Conservation (phyloP, 768 basidiomycete genomes). For the Mycena vitilis region DNA sequence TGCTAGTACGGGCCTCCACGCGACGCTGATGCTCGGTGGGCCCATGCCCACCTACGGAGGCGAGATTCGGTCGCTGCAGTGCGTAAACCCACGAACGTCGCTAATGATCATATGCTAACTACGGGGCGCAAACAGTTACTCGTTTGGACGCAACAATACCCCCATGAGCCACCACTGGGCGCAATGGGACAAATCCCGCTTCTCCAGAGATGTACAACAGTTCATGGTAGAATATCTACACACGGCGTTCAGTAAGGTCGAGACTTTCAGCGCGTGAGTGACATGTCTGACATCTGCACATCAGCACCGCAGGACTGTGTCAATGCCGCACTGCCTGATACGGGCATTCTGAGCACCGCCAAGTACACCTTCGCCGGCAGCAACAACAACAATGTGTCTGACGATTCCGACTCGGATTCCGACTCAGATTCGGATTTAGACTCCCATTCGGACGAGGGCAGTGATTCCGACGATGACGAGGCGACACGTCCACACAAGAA, state of each 20-base stretch:
- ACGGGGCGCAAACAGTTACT: background rate
- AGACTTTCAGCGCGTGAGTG: background rate
- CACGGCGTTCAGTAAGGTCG: background rate
- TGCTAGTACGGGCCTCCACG: background rate
- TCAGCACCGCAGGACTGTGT: background rate
- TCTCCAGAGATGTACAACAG: background rate
- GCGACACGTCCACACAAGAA: background rate
- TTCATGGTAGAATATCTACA: background rate
- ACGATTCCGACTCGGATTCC: background rate
- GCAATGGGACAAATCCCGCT: background rate
- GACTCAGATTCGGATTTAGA: background rate
- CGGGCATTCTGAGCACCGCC: too few species aligned
- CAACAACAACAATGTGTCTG: background rate
- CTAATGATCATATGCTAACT: background rate
- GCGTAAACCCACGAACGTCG: background rate
- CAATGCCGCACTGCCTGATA: background rate
- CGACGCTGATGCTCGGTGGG: background rate
- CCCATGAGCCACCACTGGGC: background rate
- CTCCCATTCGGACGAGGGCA: too few species aligned
- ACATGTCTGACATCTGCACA: background rate
- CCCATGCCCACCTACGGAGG: background rate
- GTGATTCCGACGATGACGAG: background rate
- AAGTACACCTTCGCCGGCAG: background rate
- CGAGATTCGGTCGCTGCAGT: background rate
- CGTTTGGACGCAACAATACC: background rate